These are phyloP conservation scores for Croton laevigatus DNA, from an alignment of 441 rosid genomes.

Conservation along the genomic window DNA sequence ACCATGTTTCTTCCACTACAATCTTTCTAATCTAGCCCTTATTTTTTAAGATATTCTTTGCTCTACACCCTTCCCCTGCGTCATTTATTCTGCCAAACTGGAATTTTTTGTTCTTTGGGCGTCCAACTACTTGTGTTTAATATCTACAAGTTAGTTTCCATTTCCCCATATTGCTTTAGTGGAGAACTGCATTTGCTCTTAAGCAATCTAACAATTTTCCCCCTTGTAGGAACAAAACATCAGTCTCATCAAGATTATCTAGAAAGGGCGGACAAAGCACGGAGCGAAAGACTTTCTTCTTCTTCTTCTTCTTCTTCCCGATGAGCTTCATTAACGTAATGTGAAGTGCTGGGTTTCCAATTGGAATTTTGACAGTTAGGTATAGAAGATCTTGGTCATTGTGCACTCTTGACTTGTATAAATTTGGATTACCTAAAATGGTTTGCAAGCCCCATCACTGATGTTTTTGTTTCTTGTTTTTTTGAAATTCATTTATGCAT, in stretches of 20 bases:
- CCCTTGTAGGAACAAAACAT: constrained; percentile 59
- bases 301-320: constrained; percentile 51
- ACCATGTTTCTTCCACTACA: no score
- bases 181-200: not conserved
- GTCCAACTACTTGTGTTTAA: not conserved
- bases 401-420: not conserved
- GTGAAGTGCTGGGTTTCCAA: not conserved
- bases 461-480: not conserved
- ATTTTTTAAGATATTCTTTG: no score
- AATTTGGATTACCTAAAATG: not conserved
- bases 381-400: not conserved
- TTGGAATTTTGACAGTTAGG: not conserved
- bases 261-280: constrained; percentile 79
- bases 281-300: constrained; percentile 66
- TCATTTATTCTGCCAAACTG: no score
- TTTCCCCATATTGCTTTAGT: not conserved
- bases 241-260: constrained; percentile 83
- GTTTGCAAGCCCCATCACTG: not conserved
- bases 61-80: no score
- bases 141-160: not conserved
- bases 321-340: constrained; percentile 22
- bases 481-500: not conserved
- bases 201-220: constrained; percentile 4
- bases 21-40: no score
- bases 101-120: not conserved